These are phyloP conservation scores for Aspergillus carbonarius DNA, from an alignment of 2,329 filamentous ascomycete species.

Conservation along the genomic window DNA sequence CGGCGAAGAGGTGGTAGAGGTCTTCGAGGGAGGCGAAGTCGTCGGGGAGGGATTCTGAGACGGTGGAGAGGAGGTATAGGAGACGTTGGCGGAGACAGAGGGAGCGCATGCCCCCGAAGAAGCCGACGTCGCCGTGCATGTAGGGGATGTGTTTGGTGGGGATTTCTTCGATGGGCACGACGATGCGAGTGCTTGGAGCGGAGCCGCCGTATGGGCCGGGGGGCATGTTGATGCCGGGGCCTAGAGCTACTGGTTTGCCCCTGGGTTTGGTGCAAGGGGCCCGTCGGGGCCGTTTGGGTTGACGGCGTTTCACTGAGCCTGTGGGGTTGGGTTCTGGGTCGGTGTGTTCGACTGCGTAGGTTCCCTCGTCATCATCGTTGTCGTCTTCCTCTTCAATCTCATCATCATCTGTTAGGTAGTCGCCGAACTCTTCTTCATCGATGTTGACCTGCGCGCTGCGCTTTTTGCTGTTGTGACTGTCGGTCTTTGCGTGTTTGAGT, in stretches of 20 bases:
- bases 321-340: constrained; percentile 15
- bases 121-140: constrained; percentile 24
- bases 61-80: constrained; percentile 41
- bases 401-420: constrained; percentile 41
- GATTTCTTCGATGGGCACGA: constrained; percentile 2
- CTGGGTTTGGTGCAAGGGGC: constrained; percentile 15
- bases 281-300: constrained; percentile 36
- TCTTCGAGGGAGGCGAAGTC: constrained; percentile 40
- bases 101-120: constrained; percentile 40
- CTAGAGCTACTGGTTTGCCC: not conserved
- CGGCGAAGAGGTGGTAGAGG: constrained; percentile 45
- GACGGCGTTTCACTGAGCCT: constrained; percentile 19
- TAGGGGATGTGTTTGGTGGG: constrained; percentile 10
- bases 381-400: constrained; percentile 32
- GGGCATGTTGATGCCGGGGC: constrained; percentile 1
- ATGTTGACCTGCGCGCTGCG: constrained; percentile 45
- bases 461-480: constrained; percentile 37
- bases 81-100: constrained; percentile 48
- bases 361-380: constrained; percentile 22
- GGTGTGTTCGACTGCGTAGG: too few relatives aligned
- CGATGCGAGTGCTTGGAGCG: not conserved
- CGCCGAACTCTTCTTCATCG: constrained; percentile 46
- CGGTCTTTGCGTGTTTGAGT: constrained; percentile 34
- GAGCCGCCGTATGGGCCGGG: not conserved
- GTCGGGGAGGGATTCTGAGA: constrained; percentile 36